phyloP scores from a whole-genome alignment of 2,329 filamentous ascomycete species.

The Fusarium tupiense region DNA sequence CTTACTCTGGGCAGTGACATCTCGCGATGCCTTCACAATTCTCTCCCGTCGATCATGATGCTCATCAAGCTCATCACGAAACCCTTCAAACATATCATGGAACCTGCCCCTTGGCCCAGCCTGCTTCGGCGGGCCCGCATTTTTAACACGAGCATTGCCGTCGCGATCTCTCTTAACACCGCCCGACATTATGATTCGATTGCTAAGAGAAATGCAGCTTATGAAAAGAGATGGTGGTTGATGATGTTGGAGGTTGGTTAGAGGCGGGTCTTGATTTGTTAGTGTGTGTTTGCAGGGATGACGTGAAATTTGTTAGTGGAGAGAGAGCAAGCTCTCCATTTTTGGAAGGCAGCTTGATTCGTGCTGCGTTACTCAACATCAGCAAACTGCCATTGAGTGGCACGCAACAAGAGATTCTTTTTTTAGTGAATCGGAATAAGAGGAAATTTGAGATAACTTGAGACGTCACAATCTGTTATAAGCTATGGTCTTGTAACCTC shows the following conservation, averaged over 20 bases:
- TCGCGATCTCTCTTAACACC: conserved; percentile 48
- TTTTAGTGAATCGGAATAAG: not conserved
- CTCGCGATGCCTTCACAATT: conserved; percentile 88
- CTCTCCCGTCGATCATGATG: conserved; percentile 93
- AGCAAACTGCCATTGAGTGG: conserved; percentile 18
- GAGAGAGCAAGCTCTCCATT: conserved; percentile 13
- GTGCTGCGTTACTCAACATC: conserved; percentile 11
- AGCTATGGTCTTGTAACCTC: conserved; percentile 24
- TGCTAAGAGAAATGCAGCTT: not conserved
- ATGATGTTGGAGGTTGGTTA: conserved; percentile 38
- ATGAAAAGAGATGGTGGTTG: conserved; percentile 6
- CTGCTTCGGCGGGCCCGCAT: conserved; percentile 39
- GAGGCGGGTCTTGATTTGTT: conserved; percentile 32
- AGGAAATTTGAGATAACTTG: not conserved
- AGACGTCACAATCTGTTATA: not conserved
- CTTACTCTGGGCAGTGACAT: conserved; percentile 94
- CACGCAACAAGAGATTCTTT: conserved; percentile 9
- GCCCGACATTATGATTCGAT: conserved; percentile 15
- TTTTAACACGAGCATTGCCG: conserved; percentile 58
- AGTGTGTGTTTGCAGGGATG: conserved; percentile 36
- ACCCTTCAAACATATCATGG: conserved; percentile 83
- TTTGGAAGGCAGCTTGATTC: conserved; percentile 25
- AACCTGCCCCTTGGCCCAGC: conserved; percentile 55
- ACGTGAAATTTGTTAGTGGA: conserved; percentile 33
- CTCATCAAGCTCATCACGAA: conserved; percentile 89